phyloP scores from a whole-genome alignment of 805 yeast species.

The Yamadazyma insecticola region DNA sequence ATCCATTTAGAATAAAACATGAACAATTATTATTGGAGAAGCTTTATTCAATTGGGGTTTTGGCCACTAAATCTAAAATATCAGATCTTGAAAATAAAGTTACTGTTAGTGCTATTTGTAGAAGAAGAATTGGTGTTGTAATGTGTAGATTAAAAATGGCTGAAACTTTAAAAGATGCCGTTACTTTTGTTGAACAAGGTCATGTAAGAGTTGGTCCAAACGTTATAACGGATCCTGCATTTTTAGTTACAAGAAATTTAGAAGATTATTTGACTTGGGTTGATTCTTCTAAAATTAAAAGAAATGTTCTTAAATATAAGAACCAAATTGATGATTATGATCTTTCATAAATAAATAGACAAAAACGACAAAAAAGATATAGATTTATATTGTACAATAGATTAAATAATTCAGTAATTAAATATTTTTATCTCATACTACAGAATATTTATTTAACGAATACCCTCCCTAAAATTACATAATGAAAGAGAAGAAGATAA shows the following conservation, averaged over 20 bases:
- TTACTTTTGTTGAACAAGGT: constrained; percentile 91
- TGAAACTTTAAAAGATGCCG: constrained; percentile 81
- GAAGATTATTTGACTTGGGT: constrained; percentile 98
- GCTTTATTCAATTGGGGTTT: constrained; percentile 80
- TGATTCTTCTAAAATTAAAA: constrained; percentile 90
- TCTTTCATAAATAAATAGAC: constrained; percentile 31
- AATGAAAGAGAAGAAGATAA: too few species aligned
- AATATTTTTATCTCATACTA: too few species aligned
- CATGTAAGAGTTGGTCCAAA: constrained; percentile 97
- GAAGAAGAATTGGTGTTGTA: constrained; percentile 89
- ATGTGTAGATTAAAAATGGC: constrained; percentile 96
- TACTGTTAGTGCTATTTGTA: constrained; percentile 87
- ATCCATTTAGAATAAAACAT: constrained; percentile 81
- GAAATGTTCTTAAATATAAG: constrained; percentile 81
- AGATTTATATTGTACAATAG: too few species aligned
- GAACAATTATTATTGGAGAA: constrained; percentile 87
- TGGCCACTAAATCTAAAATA: constrained; percentile 83
- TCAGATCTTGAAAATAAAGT: constrained; percentile 89
- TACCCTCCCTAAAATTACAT: too few species aligned
- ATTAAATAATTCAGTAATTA: background rate
- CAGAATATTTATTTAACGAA: too few species aligned
- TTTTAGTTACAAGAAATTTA: constrained; percentile 84
- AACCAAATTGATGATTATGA: constrained; percentile 64
- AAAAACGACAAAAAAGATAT: background rate
- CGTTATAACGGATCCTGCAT: constrained; percentile 93